phyloP scores from a whole-genome alignment of 495 filamentous ascomycete species.

The Xeromyces bisporus region DNA sequence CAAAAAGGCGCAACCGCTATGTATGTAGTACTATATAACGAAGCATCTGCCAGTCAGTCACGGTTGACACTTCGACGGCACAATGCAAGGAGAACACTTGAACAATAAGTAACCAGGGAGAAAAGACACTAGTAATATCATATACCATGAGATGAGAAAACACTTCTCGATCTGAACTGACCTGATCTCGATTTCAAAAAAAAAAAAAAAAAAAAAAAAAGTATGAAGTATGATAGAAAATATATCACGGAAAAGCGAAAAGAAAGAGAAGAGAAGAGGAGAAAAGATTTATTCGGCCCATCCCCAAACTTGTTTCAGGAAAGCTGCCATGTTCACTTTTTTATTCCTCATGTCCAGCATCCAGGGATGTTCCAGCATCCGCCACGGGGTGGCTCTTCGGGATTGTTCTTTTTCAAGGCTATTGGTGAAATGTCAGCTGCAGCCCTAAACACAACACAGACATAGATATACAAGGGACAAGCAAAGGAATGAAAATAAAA shows the following conservation, averaged over 20 bases:
- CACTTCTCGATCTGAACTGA: too few relatives aligned
- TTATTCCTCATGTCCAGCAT: conserved; percentile 89
- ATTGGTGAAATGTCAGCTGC: conserved; percentile 1
- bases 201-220: conserved; percentile 2
- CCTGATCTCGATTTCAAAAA: too few relatives aligned
- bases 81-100: too few relatives aligned
- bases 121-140: too few relatives aligned
- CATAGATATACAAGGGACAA: too few relatives aligned
- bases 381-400: conserved; percentile 84
- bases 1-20: too few relatives aligned
- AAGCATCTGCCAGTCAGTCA: too few relatives aligned
- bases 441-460: neutral
- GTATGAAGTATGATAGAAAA: conserved; percentile 3
- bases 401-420: conserved; percentile 87
- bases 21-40: too few relatives aligned
- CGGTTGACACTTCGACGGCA: too few relatives aligned
- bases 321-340: conserved; percentile 91
- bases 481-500: conserved; percentile 9
- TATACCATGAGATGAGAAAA: too few relatives aligned
- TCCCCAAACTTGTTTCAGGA: conserved; percentile 85
- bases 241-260: conserved; percentile 1
- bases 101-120: too few relatives aligned
- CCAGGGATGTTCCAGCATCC: conserved; percentile 98
- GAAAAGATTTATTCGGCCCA: conserved; percentile 44
- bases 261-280: neutral